Conservation (phyloP, 306 rosid genomes). For the Lagenaria siceraria region DNA sequence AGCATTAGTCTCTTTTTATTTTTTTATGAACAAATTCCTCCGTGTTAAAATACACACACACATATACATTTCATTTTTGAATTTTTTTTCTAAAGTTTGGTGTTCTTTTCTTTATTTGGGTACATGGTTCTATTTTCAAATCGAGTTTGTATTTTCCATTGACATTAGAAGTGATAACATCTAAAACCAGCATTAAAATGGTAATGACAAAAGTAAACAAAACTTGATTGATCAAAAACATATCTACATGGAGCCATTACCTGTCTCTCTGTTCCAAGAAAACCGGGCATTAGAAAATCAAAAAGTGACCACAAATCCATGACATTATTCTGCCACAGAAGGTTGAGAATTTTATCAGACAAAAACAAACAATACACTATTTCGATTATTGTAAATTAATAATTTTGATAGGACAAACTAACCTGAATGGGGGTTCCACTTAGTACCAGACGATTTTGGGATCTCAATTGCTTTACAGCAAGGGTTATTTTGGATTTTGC, state of each 20-base stretch:
- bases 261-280: constrained; percentile 99
- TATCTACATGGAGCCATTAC: constrained; percentile 22
- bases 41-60: too few species aligned
- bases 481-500: constrained; percentile 86
- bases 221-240: background rate
- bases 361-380: background rate
- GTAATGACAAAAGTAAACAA: background rate
- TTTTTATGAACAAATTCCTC: too few species aligned
- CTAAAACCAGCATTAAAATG: background rate
- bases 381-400: background rate
- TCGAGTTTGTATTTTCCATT: too few species aligned
- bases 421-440: constrained; percentile 99
- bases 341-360: constrained; percentile 12
- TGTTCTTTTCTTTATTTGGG: too few species aligned
- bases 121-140: too few species aligned
- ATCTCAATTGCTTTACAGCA: constrained; percentile 86
- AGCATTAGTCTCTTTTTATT: too few species aligned
- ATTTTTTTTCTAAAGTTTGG: too few species aligned
- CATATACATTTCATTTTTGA: too few species aligned
- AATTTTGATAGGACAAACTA: constrained; percentile 14
- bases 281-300: constrained; percentile 97
- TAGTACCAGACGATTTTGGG: constrained; percentile 84
- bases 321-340: constrained; percentile 74
- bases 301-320: constrained; percentile 99
- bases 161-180: background rate